Evolutionary conservation across 192 early-diverging fungal genomes (phyloP), one percentile per base, ranked within the genome.

Genomic region (Phycomyces blakesleeanus): DNA sequence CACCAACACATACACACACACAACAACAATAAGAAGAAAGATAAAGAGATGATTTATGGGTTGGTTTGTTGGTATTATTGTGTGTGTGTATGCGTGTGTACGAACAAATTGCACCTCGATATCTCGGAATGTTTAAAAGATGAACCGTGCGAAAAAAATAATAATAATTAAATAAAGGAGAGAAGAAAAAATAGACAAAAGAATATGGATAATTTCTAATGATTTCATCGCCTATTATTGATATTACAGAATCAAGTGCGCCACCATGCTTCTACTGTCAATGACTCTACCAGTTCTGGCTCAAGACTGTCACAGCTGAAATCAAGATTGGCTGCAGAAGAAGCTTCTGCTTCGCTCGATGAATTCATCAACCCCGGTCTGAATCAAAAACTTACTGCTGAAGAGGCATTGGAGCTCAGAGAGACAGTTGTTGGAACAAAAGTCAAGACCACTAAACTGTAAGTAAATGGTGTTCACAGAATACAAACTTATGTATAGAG

Each of bases 391-490:
- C 39, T 87, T 44, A 79, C 78, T 25, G 55, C 69, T 15, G 83
- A 83, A 42, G 86, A 87, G 57, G 81, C 84, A 21, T 57, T 87
- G 25, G 86, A 87, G 60, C 68, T 87, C 26, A 78, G 79, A 58
- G 74, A 80, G 39, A 75, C 78, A 25, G 77, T 75, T 12, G 73
- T 79, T 29, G 55, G 73, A 26, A 65, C 71, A 44, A 67, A 75
- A 59, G 78, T 70, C n/a, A 64, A 59, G 27, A 72, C 71, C 5
- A 67, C 55, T 10, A 73, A 73, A 51, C 34, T 63, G 67, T 69
- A 57, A 61, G 67, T 57, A 26, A 34, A 24, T 5, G 8, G 59
- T 20, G n/a, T 34, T 3, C 7, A 34, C 7, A 34, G 2, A 34
- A 20, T 56, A 39, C 22, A 24, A 24, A 21, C 24, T 9, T 25